Base-by-base conservation (phyloP, 2,329 filamentous ascomycete species). In the Coniochaeta sp. region DNA sequence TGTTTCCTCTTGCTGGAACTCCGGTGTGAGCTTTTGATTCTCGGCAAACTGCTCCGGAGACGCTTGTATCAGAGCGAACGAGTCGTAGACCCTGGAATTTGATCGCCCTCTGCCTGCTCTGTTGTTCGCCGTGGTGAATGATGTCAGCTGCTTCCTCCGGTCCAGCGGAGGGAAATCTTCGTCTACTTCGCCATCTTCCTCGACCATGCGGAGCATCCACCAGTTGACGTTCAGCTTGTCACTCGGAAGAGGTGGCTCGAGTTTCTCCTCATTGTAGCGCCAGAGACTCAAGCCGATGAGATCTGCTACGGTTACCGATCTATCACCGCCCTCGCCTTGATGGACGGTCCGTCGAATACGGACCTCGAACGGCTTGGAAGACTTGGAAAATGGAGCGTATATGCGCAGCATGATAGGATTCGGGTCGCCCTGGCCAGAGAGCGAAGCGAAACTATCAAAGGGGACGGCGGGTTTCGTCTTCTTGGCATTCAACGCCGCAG, bases 41-140 rank as follows among this genome's bases (percentile, higher is more conserved):
- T 89, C 86, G 59, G 79, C 77, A 66, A 86, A 89, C 67, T 89
- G 87, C 12, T 82, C 82, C 61, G 85, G 79, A 1, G 85, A 87
- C 3, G 90, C 90, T 67, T 87, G 84, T 14, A 91, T 89, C 28
- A 96, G 77, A 14, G 88, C 90, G 72, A 96, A 93, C 66, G 95
- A 90, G 67, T 93, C 90, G 77, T 88, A 91, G 1, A 89, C 86
- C 68, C 88, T 91, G 24, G 89, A 89, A 64, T 89, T 87, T 61
- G 88, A 85, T 60, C 90, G 80, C 62, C 80, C 78, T 57, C 81
- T 74, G 6, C 78, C 81, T 9, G 79, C 87, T 59, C 85, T 81
- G 69, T 91, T 92, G 70, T 93, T 93, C 63, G 89, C 89, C 7
- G 89, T 91, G 40, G 90, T 91, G 67, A 93, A 95, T 22, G 90